Conservation (phyloP, 768 basidiomycete species). For the Termitomyces sp. region DNA sequence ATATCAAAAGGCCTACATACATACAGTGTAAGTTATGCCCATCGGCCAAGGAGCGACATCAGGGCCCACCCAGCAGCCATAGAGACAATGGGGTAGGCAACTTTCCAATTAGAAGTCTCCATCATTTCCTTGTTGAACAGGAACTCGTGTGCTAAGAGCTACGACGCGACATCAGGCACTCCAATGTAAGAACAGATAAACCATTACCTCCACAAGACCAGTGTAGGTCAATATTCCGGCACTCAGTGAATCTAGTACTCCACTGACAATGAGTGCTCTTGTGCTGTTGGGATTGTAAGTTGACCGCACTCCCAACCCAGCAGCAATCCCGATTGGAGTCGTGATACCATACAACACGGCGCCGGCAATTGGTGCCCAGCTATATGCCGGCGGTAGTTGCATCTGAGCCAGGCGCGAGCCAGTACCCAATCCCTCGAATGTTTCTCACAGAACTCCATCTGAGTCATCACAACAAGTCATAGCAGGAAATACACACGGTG, state of each 20-base stretch:
- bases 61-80: neutral
- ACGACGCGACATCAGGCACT: neutral
- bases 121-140: neutral
- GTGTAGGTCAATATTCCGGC: neutral
- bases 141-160: neutral
- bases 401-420: neutral
- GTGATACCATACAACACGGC: neutral
- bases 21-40: neutral
- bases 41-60: neutral
- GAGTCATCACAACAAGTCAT: neutral
- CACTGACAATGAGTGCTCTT: neutral
- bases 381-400: neutral
- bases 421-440: neutral
- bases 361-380: neutral
- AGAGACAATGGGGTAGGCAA: neutral
- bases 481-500: neutral
- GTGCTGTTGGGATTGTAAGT: neutral
- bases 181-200: neutral
- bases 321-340: neutral
- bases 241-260: neutral
- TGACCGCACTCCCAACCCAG: neutral
- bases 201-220: neutral
- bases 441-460: neutral
- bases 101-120: neutral
- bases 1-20: no score